Conservation (phyloP, 2,329 filamentous ascomycete species). For the Epichloe aotearoae region DNA sequence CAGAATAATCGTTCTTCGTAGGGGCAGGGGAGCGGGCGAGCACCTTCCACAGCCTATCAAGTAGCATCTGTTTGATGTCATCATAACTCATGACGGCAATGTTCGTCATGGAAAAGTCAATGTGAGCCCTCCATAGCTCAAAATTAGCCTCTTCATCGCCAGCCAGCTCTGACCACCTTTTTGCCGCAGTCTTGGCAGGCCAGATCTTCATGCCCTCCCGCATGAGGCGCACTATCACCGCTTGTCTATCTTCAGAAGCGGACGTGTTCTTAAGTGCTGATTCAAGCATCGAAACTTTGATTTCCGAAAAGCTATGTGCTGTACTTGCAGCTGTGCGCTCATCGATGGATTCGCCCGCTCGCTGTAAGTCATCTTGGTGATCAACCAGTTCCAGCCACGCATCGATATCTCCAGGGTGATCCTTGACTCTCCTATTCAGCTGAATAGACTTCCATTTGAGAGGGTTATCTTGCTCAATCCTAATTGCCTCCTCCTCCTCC, state of each 20-base stretch:
- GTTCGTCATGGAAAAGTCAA: slow-evolving; percentile 60
- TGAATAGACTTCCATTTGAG: slow-evolving; percentile 43
- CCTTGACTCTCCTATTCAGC: slow-evolving; percentile 50
- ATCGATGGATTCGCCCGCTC: slow-evolving; percentile 29
- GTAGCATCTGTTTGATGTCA: slow-evolving; percentile 44
- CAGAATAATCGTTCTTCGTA: slow-evolving; percentile 9
- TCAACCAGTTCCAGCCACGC: slow-evolving; percentile 69
- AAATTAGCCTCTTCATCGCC: slow-evolving; percentile 25
- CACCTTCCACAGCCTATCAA: slow-evolving; percentile 31
- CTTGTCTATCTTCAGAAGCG: slow-evolving; percentile 35
- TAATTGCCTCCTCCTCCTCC: slow-evolving; percentile 17
- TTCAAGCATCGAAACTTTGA: slow-evolving; percentile 69
- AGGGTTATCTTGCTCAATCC: slow-evolving; percentile 26
- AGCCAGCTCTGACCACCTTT: slow-evolving; percentile 48
- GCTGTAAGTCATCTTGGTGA: slow-evolving; percentile 60
- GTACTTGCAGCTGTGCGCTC: slow-evolving; percentile 44
- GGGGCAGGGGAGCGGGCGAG: slow-evolving; percentile 4
- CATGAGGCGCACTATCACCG: slow-evolving; percentile 56
- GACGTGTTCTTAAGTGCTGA: slow-evolving; percentile 52
- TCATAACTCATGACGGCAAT: slow-evolving; percentile 57
- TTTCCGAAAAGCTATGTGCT: slow-evolving; percentile 55
- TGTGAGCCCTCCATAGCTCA: slow-evolving; percentile 57
- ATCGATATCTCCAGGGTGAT: slow-evolving; percentile 51
- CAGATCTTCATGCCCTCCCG: slow-evolving; percentile 62
- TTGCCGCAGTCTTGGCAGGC: slow-evolving; percentile 46